These are phyloP conservation scores for Ganoderma lucidum DNA, from an alignment of 1,284 basidiomycete species.

Conservation along the genomic window DNA sequence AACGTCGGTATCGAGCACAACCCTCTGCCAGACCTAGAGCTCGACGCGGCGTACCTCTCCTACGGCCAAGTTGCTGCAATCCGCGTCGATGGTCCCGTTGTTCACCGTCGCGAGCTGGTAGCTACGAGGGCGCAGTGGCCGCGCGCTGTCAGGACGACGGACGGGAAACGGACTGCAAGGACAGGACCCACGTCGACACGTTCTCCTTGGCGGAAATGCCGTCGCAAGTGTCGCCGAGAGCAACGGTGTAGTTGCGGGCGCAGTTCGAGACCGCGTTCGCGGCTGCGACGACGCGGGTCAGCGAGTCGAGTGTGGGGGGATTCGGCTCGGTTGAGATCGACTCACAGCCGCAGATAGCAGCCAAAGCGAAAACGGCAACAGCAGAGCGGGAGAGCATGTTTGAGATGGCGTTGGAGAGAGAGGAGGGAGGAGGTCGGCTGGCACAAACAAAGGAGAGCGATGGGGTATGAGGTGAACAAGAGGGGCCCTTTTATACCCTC, in stretches of 20 bases:
- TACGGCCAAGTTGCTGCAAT: conserved; percentile 61
- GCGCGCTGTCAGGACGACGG: conserved; percentile 41
- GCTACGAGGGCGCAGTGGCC: conserved; percentile 42
- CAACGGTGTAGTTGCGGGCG: conserved; percentile 63
- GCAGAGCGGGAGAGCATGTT: conserved; percentile 22
- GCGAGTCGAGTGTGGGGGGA: not conserved
- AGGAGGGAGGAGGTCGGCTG: not conserved
- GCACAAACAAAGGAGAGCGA: conserved; percentile 20
- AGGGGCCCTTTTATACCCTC: not conserved
- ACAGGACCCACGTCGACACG: conserved; percentile 62
- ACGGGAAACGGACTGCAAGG: no score
- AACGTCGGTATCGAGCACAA: no score
- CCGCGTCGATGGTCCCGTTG: conserved; percentile 51
- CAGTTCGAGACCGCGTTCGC: conserved; percentile 52
- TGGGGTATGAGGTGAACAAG: not conserved
- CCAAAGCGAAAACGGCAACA: conserved; percentile 11
- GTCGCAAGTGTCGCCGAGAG: conserved; percentile 69
- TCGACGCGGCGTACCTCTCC: conserved; percentile 39
- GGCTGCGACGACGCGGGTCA: not conserved
- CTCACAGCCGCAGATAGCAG: conserved; percentile 15
- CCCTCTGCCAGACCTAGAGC: no score
- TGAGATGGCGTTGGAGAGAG: not conserved
- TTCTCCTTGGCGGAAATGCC: conserved; percentile 66
- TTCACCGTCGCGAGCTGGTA: conserved; percentile 76
- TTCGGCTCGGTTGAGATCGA: not conserved